Base-by-base conservation (phyloP, 768 basidiomycete species). In the Serendipita vermifera region DNA sequence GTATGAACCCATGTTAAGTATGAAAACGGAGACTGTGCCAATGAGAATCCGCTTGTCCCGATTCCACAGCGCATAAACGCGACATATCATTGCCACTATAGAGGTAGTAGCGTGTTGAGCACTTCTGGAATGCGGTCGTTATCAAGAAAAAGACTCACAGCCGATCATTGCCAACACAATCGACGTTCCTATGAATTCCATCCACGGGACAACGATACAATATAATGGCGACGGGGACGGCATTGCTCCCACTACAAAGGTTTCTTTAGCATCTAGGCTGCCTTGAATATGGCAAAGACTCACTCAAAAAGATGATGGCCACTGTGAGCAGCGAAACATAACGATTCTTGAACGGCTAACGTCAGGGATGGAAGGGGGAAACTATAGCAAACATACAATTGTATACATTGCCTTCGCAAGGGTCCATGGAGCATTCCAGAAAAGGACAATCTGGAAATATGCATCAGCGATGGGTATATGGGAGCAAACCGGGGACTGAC, bases 41-140 rank as follows among this genome's bases (percentile, higher is more conserved):
- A 51, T 1, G 15, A 51, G 46, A 29, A 51, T 11, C 15, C 4
- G 46, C n/a, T 29, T 2, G 5, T 20, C 24, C 9, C 46, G 46
- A n/a, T 51, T 51, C 46, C 46, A 51, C 9, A 51, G 46, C 3
- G 46, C 46, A 51, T 51, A 51, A 15, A 51, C 27, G n/a, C 46
- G 46, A n/a, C 22, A 51, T 20, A 51, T 31, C 22, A 51, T 20
- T 51, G 27, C 27, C n/a, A 51, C 46, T 51, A n/a, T 31, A 11
- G 26, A 43, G 40, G 40, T 14, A n/a, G n/a, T n/a, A n/a, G n/a
- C n/a, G n/a, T n/a, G n/a, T n/a, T n/a, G n/a, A n/a, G n/a, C n/a
- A n/a, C n/a, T n/a, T n/a, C n/a, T n/a, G n/a, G n/a, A n/a, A n/a
- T n/a, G n/a, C n/a, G n/a, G n/a, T n/a, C n/a, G n/a, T n/a, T n/a